These are phyloP conservation scores for Cyclotella baltica DNA, from an alignment of 108 stramenopile species.

Conservation along the genomic window DNA sequence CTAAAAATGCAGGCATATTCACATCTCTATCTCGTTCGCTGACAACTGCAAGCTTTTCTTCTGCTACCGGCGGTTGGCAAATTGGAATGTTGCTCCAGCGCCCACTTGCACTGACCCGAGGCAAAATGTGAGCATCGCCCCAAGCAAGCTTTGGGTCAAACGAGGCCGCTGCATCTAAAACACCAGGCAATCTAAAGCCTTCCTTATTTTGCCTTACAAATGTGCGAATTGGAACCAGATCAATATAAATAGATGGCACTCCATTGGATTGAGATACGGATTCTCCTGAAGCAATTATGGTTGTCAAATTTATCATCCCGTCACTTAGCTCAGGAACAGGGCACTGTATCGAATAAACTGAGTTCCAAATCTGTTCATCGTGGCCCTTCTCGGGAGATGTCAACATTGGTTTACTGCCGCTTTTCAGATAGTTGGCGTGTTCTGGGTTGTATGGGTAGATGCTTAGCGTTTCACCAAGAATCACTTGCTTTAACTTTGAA, in stretches of 20 bases:
- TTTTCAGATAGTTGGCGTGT: slow-evolving; percentile 42
- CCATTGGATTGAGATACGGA: slow-evolving; percentile 23
- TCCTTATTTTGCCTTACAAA: slow-evolving; percentile 49
- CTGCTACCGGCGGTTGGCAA: slow-evolving; percentile 22
- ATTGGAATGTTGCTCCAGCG: slow-evolving; percentile 52
- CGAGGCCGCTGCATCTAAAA: neutral
- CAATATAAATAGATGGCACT: slow-evolving; percentile 54
- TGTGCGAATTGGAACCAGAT: slow-evolving; percentile 72
- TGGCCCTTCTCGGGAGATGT: slow-evolving; percentile 29
- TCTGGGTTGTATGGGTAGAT: slow-evolving; percentile 50
- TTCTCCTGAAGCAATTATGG: slow-evolving; percentile 34
- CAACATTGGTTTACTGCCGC: slow-evolving; percentile 39
- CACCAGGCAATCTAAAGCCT: slow-evolving; percentile 37
- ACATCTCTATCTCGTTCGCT: neutral
- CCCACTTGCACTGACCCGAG: slow-evolving; percentile 46
- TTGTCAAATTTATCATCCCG: neutral
- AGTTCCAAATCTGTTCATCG: slow-evolving; percentile 56
- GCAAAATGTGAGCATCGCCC: slow-evolving; percentile 35
- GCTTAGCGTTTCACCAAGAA: slow-evolving; percentile 55
- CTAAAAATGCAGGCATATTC: slow-evolving; percentile 3
- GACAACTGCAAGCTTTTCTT: neutral
- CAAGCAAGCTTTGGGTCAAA: slow-evolving; percentile 46
- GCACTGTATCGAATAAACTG: slow-evolving; percentile 28
- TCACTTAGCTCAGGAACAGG: slow-evolving; percentile 38
- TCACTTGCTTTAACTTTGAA: slow-evolving; percentile 17